Base-by-base conservation (phyloP, 2,329 filamentous ascomycete species). In the Xylariomycetidae sp. region DNA sequence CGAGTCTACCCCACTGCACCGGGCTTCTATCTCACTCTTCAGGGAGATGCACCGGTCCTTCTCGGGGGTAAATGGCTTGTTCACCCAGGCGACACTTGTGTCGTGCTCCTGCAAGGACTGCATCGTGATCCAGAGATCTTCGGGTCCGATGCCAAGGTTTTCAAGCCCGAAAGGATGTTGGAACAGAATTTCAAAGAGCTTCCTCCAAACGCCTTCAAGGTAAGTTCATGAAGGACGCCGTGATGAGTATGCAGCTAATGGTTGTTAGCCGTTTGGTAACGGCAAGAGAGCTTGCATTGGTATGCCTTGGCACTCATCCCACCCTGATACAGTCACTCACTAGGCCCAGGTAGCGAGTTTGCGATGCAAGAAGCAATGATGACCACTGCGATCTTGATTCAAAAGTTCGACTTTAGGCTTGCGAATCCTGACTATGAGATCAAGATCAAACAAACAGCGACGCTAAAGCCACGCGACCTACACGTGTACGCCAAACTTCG, bases 121-220 rank as follows among this genome's bases (percentile, higher is more conserved):
- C 63, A 67, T 38, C 54, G 59, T 14, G 61, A 68, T 40, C 58
- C 59, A 6, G 40, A 43, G 5, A 58, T 64, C 1, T 69, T 56
- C 28, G 66, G 65, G 4, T 59, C 65, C 6, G 64, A 70, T 35
- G 58, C 59, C 6, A 57, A 63, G 10, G 56, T 57, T 5, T 69
- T 66, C 42, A 51, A 53, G 17, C 67, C 67, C 0, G 66, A 70
- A 38, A 51, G 66, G n/a, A 68, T 68, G 64, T 43, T 67, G 0
- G 58, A 64, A 25, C 61, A 57, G 12, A 58, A 59, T 9, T 63
- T 65, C 35, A 53, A 57, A 10, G 49, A 49, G 4, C 52, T 59
- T 15, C 44, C 39, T 5, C 37, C 27, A 10, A 36, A 42, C 32
- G 16, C 16, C 20, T 38, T 42, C 12, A 39, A 37, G 29, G 22